A percentile compares a stretch with the other conserved stretches of the same genome.
Evolutionary conservation across 2,329 filamentous ascomycete genomes (phyloP).

Genomic region (Microcyclospora tardicrescens): DNA sequence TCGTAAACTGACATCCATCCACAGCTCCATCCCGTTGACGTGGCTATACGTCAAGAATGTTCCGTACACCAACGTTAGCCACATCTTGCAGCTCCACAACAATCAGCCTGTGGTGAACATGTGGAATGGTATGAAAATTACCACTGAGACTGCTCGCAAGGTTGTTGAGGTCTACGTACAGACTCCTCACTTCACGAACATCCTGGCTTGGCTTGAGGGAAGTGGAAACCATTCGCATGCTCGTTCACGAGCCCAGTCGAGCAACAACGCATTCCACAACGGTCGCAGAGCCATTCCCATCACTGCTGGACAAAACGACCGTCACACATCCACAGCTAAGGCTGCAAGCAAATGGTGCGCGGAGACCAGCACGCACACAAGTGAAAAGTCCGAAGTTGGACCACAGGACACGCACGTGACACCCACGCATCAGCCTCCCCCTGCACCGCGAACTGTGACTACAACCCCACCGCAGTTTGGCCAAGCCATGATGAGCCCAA

Average conservation of each 20-base stretch:
- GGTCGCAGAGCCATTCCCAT: background rate
- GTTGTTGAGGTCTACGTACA: conserved; percentile 17
- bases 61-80: conserved; percentile 13
- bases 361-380: background rate
- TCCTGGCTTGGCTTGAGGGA: conserved; percentile 4
- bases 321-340: background rate
- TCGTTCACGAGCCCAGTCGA: background rate
- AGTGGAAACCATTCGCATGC: background rate
- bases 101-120: conserved; percentile 18
- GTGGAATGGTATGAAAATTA: conserved; percentile 23
- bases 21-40: conserved; percentile 14
- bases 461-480: no score
- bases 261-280: background rate
- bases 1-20: background rate
- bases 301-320: background rate
- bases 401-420: background rate
- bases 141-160: conserved; percentile 12
- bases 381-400: background rate
- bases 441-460: no score
- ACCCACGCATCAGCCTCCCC: no score
- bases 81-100: conserved; percentile 13
- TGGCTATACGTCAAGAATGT: conserved; percentile 21
- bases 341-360: no score
- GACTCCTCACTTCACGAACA: conserved; percentile 8
- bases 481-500: no score